Evolutionary conservation across 2,329 filamentous ascomycete species (phyloP), one percentile per base, ranked within the genome.

Genomic region (Shiraia sp.): DNA sequence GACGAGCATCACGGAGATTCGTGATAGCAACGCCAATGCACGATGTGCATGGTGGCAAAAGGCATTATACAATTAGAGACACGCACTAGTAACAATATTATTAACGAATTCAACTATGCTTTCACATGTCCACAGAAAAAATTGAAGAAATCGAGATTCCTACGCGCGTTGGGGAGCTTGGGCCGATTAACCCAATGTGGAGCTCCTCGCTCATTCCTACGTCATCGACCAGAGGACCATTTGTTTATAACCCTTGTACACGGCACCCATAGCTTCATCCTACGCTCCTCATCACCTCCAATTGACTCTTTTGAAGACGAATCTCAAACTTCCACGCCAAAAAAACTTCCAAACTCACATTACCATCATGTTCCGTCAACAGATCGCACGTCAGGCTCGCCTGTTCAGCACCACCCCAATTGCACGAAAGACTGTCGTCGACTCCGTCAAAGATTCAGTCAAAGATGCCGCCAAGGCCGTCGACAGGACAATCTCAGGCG

Each of bases 391-490:
- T 56, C 70, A 75, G 57, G 62, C 64, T 37, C 73, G 75, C 65
- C 71, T 73, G 38, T 80, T 85, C 71, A 79, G 77, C 59, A 81
- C 79, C 47, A 76, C 79, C 9, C 61, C 71, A 27, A 56, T 67
- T 31, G 57, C 66, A 14, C 69, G 78, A 38, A 83, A 79, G 68
- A 72, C 75, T 28, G 74, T 77, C 25, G 66, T 79, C 33, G 79
- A 83, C 31, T 61, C 71, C 6, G 76, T 77, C 52, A 83, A 83
- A 66, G 79, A 83, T 29, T 61, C 71, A 5, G 76, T 77, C 52
- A 83, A 83, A 66, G 79, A 83, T 29, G 75, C 79, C 0, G 63
- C 79, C 32, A 81, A 84, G 70, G 74, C 72, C 40, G 79, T 79
- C 14, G 80, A 85, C 64, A 71, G 76, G 47, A 73, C 72, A 15